Evolutionary conservation across 805 yeast species (phyloP).

Genomic region (Priceomyces haplophilus): DNA sequence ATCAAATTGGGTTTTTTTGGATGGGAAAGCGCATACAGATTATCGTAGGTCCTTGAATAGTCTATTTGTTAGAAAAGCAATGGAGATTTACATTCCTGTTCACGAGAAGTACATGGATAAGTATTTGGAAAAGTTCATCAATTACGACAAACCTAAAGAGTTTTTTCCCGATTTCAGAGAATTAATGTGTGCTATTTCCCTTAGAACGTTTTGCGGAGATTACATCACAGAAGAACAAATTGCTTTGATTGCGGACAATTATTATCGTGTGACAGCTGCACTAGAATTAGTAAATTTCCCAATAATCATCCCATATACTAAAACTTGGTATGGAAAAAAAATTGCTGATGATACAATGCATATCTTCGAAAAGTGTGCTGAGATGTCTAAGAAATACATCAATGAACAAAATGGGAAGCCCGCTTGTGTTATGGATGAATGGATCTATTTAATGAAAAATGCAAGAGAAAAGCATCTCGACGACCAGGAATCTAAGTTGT

Average conservation of each 20-base stretch:
- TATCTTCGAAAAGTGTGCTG: slow-evolving; percentile 86
- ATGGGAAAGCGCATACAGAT: slow-evolving; percentile 93
- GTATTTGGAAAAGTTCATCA: slow-evolving; percentile 68
- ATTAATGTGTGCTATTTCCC: slow-evolving; percentile 88
- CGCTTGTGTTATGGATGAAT: slow-evolving; percentile 90
- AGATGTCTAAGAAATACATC: slow-evolving; percentile 76
- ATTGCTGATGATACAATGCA: slow-evolving; percentile 94
- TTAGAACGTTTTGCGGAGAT: slow-evolving; percentile 93
- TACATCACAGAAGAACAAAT: slow-evolving; percentile 92
- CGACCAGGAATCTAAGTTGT: slow-evolving; percentile 52
- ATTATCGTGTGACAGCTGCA: slow-evolving; percentile 90
- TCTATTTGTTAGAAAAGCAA: slow-evolving; percentile 78
- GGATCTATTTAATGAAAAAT: slow-evolving; percentile 84
- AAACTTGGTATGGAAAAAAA: slow-evolving; percentile 95
- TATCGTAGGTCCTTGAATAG: slow-evolving; percentile 90
- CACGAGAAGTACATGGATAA: slow-evolving; percentile 82
- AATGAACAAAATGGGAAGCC: slow-evolving; percentile 69
- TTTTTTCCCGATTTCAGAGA: slow-evolving; percentile 95
- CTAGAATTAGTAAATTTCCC: slow-evolving; percentile 97
- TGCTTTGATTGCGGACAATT: slow-evolving; percentile 84
- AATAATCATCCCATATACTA: slow-evolving; percentile 90
- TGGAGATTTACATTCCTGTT: slow-evolving; percentile 78
- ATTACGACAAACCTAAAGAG: slow-evolving; percentile 60
- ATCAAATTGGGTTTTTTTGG: slow-evolving; percentile 95
- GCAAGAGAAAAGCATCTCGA: slow-evolving; percentile 53